Evolutionary conservation across 116 monocot species (phyloP).

Genomic region (Iris pallida): DNA sequence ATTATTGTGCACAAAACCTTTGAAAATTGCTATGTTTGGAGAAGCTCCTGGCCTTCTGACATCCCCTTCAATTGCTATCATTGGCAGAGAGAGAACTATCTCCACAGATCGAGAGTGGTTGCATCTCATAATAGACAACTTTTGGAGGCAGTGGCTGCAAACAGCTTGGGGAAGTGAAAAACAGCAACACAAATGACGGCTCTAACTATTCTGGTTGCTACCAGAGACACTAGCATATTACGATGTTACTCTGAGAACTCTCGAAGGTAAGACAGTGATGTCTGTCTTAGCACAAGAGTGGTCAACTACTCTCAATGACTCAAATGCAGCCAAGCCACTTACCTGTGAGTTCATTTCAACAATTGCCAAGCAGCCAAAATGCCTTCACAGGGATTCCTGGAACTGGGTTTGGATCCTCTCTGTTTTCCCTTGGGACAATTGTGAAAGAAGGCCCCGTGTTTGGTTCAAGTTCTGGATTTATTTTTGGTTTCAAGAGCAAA

Average conservation of each 20-base stretch:
- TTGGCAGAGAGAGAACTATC: conserved; percentile 71
- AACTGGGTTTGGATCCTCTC: conserved; percentile 58
- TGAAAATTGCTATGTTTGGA: conserved; percentile 44
- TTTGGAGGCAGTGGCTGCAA: conserved; percentile 62
- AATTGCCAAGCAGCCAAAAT: conserved; percentile 85
- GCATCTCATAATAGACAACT: conserved; percentile 6
- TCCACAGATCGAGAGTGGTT: conserved; percentile 16
- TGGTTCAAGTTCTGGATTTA: conserved; percentile 27
- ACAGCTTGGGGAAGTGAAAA: conserved; percentile 61
- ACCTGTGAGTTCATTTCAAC: conserved; percentile 64
- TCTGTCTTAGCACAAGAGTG: too few species aligned
- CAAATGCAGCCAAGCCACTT: conserved; percentile 3
- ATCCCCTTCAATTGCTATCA: conserved; percentile 85
- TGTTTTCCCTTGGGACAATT: conserved; percentile 62
- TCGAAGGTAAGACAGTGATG: too few species aligned
- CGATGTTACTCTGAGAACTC: too few species aligned
- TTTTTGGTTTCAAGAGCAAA: conserved; percentile 35
- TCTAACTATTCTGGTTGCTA: conserved; percentile 39
- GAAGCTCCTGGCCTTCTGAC: conserved; percentile 67
- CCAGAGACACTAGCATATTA: conserved; percentile 28
- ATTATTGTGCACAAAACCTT: conserved; percentile 67
- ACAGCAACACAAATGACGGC: conserved; percentile 64
- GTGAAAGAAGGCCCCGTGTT: conserved; percentile 35
- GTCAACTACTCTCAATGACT: too few species aligned
- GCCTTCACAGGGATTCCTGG: conserved; percentile 81